Base-by-base conservation (phyloP, 768 basidiomycete species). In the Tulasnella sp. region DNA sequence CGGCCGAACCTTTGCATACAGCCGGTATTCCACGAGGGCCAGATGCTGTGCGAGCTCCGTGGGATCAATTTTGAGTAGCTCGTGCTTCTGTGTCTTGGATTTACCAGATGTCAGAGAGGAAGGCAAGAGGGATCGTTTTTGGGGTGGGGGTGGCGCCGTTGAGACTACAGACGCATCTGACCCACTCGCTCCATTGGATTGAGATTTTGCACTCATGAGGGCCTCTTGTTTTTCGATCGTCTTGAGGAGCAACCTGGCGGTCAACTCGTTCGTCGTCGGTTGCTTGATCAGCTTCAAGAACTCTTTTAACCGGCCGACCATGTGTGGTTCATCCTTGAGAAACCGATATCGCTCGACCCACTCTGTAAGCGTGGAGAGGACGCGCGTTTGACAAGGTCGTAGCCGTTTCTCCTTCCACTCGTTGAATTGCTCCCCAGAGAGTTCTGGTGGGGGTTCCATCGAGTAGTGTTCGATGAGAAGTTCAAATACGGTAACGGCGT, bases 11-110 rank as follows among this genome's bases (percentile, higher is more conserved):
- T 80, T 81, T 60, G 74, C 70, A 69, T 92, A 94, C 4, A 83
- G 73, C 38, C 75, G 71, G 57, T 77, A 80, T 68, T 93, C 88
- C 62, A 82, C 73, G 46, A 92, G 71, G n/a, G 84, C 82, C 45
- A 94, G 73, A 65, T 93, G 90, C 44, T 90, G 81, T 0, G 90
- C 90, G 31, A 94, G 66, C 57, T 84, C 80, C 21, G 76, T 66
- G 1, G 87, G 76, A 64, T 87, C 82, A 60, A 86, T 74, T 63
- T 80, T 78, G 11, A 80, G 67, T 17, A 92, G 68, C 51, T 86
- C 85, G 63, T 79, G 75, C 66, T 76, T 81, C 59, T 77, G 75
- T 3, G 73, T 67, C 64, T 77, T 80, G 21, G 74, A 72, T 64
- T 76, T 79, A 62, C 38, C 21, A 21, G 54, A 54, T 11, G 29